A percentile compares a stretch with the other conserved stretches of the same genome.
These are phyloP conservation scores for Candolleomyces aberdarensis DNA, from an alignment of 768 basidiomycete species.

Conservation along the genomic window DNA sequence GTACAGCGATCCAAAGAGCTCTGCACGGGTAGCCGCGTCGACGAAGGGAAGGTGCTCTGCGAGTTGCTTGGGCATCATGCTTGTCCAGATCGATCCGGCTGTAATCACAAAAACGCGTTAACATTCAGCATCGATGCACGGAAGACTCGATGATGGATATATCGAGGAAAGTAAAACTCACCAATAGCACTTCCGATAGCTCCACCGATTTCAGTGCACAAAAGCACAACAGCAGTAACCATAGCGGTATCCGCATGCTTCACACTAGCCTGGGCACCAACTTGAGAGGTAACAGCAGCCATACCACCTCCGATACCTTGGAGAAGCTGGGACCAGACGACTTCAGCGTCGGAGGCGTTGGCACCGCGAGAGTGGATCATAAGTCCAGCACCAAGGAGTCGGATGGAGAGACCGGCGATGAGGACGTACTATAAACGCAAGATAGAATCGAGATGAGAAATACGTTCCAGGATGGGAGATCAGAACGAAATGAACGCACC, in stretches of 20 bases:
- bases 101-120: not conserved
- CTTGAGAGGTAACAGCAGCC: constrained; percentile 53
- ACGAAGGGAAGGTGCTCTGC: constrained; percentile 51
- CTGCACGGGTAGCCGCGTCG: constrained; percentile 35
- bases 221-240: constrained; percentile 63
- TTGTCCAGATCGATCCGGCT: constrained; percentile 68
- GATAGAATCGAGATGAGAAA: not conserved
- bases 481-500: constrained; percentile 22
- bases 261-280: constrained; percentile 64
- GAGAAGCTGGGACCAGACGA: constrained; percentile 66
- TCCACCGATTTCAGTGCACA: constrained; percentile 68
- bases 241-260: constrained; percentile 64
- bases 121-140: not conserved
- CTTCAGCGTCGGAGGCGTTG: constrained; percentile 47
- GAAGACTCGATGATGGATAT: not conserved
- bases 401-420: constrained; percentile 54
- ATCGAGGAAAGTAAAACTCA: constrained; percentile 10
- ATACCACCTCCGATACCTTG: constrained; percentile 77
- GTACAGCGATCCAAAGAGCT: constrained; percentile 55
- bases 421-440: constrained; percentile 36
- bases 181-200: constrained; percentile 64
- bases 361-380: constrained; percentile 74
- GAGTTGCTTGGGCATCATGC: constrained; percentile 62
- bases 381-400: constrained; percentile 58
- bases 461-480: no score